Evolutionary conservation across 2,329 filamentous ascomycete species (phyloP), one percentile per base, ranked within the genome.

Genomic region (Penicillium sp.): DNA sequence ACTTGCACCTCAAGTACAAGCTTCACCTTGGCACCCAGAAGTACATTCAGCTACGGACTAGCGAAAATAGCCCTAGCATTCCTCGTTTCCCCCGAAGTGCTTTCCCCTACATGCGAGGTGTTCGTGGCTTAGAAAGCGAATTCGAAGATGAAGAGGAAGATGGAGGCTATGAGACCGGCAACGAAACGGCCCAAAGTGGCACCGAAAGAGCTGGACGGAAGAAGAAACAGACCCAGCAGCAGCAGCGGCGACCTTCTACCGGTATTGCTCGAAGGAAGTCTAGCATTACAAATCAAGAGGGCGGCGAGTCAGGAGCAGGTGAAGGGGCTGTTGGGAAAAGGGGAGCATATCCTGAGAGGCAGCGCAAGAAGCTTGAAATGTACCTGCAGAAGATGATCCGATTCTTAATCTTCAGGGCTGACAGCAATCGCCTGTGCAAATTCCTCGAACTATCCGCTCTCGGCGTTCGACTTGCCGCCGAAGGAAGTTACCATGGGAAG

Each of bases 401-500:
- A 48, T 97, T 93, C 83, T 85, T 99, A 63, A 97, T 99, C 74
- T 99, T 99, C 75, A 85, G 93, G 39, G 87, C 94, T 6, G 93
- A 97, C 72, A 97, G 91, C 74, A 97, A 97, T 66, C 86, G 94
- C 8, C 79, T 99, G 3, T 99, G 94, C 75, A 94, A 95, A 59
- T 99, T 99, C 69, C 78, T 99, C 2, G 94, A 99, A 69, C 79
- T 99, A 7, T 99, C 94, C 17, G 93, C 95, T 0, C 80, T 99
- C 4, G 94, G 94, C 18, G 91, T 99, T 43, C 87, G 95, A 41
- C 83, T 99, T 43, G 94, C 94, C 20, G 91, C 93, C 0, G 95
- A 99, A 72, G 92, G 91, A 23, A 96, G 92, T 63, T 97, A 97
- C 65, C 94, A 99, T 68, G 95, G 94, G 52, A 99, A 99, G 72